Conservation (phyloP, 495 filamentous ascomycete species). For the Rusavskia elegans region DNA sequence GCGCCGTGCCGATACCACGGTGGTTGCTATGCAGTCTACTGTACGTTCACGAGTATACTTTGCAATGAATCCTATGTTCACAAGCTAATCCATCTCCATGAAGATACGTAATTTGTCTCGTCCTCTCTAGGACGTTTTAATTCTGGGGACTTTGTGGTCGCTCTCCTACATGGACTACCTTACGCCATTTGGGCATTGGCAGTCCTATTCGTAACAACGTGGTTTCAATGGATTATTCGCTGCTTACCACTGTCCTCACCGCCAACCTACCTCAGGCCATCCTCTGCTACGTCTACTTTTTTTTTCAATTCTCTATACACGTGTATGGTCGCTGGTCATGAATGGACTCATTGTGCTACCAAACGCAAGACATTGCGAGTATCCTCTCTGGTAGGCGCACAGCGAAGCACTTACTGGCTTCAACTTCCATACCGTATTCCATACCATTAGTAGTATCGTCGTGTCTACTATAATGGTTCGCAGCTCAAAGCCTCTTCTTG, state of each 20-base stretch:
- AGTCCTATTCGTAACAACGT: slow-evolving; percentile 10
- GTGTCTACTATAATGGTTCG: slow-evolving; percentile 11
- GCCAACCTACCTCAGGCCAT: slow-evolving; percentile 28
- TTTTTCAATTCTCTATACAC: slow-evolving; percentile 27
- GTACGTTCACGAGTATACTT: not conserved
- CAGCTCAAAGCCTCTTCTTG: slow-evolving; percentile 16
- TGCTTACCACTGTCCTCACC: slow-evolving; percentile 15
- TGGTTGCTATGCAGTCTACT: not conserved
- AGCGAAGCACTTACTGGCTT: slow-evolving; percentile 22
- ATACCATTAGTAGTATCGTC: slow-evolving; percentile 16
- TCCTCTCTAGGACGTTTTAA: not conserved
- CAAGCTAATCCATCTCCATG: not conserved
- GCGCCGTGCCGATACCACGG: not conserved
- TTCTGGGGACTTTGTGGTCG: slow-evolving; percentile 3
- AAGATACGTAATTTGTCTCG: not conserved
- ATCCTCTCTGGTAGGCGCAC: slow-evolving; percentile 9
- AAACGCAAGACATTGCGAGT: slow-evolving; percentile 2
- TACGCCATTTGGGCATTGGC: slow-evolving; percentile 3
- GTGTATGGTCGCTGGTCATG: slow-evolving; percentile 15
- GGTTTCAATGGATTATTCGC: not conserved
- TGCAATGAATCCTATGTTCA: not conserved
- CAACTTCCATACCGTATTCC: slow-evolving; percentile 20
- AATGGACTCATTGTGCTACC: slow-evolving; percentile 17
- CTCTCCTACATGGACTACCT: slow-evolving; percentile 12
- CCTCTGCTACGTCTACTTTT: slow-evolving; percentile 26